Evolutionary conservation across 192 early-diverging fungal genomes (phyloP).

Genomic region (Mortierella antarctica): DNA sequence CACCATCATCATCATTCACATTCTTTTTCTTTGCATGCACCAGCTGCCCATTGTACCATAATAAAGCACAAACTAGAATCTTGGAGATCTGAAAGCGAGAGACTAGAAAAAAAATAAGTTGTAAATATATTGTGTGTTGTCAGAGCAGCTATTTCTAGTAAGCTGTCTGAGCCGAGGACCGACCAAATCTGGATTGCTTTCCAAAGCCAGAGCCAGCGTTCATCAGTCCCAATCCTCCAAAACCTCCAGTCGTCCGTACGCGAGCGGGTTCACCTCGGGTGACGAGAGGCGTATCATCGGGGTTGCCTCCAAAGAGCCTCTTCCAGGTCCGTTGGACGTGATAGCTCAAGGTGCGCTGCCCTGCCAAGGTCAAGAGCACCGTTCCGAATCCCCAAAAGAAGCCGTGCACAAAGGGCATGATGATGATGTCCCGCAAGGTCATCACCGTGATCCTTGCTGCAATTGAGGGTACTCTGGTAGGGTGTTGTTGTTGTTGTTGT

Average conservation of each 20-base stretch:
- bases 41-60: slow-evolving; percentile 14
- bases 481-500: not conserved
- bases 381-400: slow-evolving; percentile 54
- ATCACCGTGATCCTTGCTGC: slow-evolving; percentile 32
- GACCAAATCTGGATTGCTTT: slow-evolving; percentile 8
- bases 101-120: too few species aligned
- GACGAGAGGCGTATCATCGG: not conserved
- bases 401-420: slow-evolving; percentile 50
- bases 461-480: slow-evolving; percentile 20
- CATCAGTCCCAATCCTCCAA: slow-evolving; percentile 20
- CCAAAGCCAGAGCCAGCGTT: slow-evolving; percentile 8
- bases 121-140: too few species aligned
- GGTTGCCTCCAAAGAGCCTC: slow-evolving; percentile 21
- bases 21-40: not conserved
- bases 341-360: slow-evolving; percentile 27
- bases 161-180: not conserved
- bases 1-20: not conserved
- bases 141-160: too few species aligned
- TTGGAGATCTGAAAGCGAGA: too few species aligned
- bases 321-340: slow-evolving; percentile 19
- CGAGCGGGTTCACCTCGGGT: slow-evolving; percentile 35
- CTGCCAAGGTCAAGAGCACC: slow-evolving; percentile 24
- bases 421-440: slow-evolving; percentile 47
- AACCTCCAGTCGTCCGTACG: slow-evolving; percentile 6
- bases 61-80: too few species aligned